Evolutionary conservation across 2,329 filamentous ascomycete species (phyloP), one percentile per base, ranked within the genome.

Genomic region (Xylariaceae sp.): DNA sequence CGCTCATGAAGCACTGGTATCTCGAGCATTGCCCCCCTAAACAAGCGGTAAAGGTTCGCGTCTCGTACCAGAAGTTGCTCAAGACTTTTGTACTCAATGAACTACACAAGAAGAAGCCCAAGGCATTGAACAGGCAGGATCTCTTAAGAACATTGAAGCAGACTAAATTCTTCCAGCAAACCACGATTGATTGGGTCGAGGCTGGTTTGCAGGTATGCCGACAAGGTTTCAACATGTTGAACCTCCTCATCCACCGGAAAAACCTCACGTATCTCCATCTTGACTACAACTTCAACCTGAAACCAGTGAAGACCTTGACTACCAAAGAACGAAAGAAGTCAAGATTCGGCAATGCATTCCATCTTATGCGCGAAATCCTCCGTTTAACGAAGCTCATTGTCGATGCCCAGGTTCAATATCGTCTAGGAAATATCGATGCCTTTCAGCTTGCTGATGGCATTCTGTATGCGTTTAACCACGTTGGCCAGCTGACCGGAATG

Each of bases 311-410:
- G 81, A 99, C 94, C 0, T 76, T 99, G 67, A 99, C 94, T 0
- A 99, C 94, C 37, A 99, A 99, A 75, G 94, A 99, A 80, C 89
- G 94, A 68, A 99, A 99, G 81, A 99, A 99, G 83, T 97, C 93
- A 35, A 89, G 94, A 64, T 99, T 99, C 67, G 94, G 94, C 79
- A 99, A 99, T 72, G 95, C 94, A 17, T 99, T 99, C 81, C 94
- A 99, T 76, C 77, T 99, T 59, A 99, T 99, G 94, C 88, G 94
- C 73, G 94, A 99, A 76, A 99, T 99, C 62, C 76, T 99, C 57
- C 88, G 95, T 52, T 74, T 99, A 66, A 99, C 94, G 0, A 99
- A 99, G 77, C 83, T 99, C 65, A 97, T 99, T 70, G 94, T 99
- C 49, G 94, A 99, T 75, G 93, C 94, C 2, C 95, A 99, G 73